phyloP scores from a whole-genome alignment of 2,329 filamentous ascomycete species.

The Didymellaceae sp. region DNA sequence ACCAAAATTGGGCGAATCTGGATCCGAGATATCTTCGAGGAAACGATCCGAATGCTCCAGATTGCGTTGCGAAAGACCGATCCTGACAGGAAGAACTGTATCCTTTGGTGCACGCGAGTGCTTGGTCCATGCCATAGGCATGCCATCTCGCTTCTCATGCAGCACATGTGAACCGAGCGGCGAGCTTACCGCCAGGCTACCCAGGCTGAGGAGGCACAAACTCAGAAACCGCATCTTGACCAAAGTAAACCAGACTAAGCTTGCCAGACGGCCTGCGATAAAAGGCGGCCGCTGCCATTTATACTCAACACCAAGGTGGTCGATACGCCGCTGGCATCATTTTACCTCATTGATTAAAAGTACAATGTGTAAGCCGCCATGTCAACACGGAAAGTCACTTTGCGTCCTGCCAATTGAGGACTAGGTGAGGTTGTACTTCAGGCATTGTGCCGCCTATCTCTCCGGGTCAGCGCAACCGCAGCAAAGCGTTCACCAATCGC shows the following conservation, averaged over 20 bases:
- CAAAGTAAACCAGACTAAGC: neutral
- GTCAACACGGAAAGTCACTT: neutral
- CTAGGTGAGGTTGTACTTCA: neutral
- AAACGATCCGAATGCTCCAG: slow-evolving; percentile 22
- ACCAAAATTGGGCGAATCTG: slow-evolving; percentile 27
- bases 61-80: slow-evolving; percentile 23
- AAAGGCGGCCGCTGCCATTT: neutral
- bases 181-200: slow-evolving; percentile 4
- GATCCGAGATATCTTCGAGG: slow-evolving; percentile 25
- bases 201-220: slow-evolving; percentile 14
- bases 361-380: neutral
- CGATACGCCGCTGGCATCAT: neutral
- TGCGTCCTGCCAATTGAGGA: slow-evolving; percentile 12
- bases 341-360: neutral
- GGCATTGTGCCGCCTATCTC: neutral
- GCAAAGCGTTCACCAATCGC: neutral
- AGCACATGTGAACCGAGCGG: slow-evolving; percentile 13
- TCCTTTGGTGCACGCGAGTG: slow-evolving; percentile 20
- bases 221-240: slow-evolving; percentile 17
- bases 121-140: slow-evolving; percentile 21
- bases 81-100: slow-evolving; percentile 19
- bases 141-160: slow-evolving; percentile 23
- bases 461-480: neutral
- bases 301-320: neutral
- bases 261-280: neutral